Evolutionary conservation across 1,284 basidiomycete species (phyloP).

Genomic region (Fomitopsis schrenkii): DNA sequence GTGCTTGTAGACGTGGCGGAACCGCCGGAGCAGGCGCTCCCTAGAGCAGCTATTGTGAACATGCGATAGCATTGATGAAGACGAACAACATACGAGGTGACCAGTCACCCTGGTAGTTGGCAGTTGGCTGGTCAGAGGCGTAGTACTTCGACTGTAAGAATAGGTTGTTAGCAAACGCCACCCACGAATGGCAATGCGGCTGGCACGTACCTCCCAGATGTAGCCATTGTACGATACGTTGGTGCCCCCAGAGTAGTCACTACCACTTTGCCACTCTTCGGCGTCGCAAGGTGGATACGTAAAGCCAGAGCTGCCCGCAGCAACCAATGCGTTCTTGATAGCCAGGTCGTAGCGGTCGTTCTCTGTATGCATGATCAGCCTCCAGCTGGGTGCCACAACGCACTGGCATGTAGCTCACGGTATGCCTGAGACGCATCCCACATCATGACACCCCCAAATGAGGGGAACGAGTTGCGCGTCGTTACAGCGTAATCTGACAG

Average conservation of each 20-base stretch:
- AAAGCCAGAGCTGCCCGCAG: constrained; percentile 64
- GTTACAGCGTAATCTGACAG: constrained; percentile 46
- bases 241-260: constrained; percentile 47
- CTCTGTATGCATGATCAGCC: constrained; percentile 29
- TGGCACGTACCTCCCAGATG: constrained; percentile 53
- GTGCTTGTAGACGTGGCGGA: constrained; percentile 10
- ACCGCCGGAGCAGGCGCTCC: constrained; percentile 49
- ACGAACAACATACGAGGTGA: constrained; percentile 46
- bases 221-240: constrained; percentile 57
- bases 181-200: background rate
- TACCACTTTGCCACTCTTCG: constrained; percentile 46
- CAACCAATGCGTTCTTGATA: constrained; percentile 56
- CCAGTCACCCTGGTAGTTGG: constrained; percentile 55
- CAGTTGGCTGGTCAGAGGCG: constrained; percentile 45
- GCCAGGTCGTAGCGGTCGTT: constrained; percentile 57
- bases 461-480: constrained; percentile 62
- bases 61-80: background rate
- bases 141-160: constrained; percentile 53
- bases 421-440: constrained; percentile 73
- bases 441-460: constrained; percentile 70
- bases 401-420: constrained; percentile 32
- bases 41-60: constrained; percentile 27
- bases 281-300: constrained; percentile 59
- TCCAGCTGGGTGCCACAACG: background rate
- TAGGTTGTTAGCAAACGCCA: background rate